Percentiles rank a stretch among this genome's conserved stretches.
These are phyloP conservation scores for Wickerhamomyces sp. DNA, from an alignment of 1,139 yeast genomes.

Conservation along the genomic window DNA sequence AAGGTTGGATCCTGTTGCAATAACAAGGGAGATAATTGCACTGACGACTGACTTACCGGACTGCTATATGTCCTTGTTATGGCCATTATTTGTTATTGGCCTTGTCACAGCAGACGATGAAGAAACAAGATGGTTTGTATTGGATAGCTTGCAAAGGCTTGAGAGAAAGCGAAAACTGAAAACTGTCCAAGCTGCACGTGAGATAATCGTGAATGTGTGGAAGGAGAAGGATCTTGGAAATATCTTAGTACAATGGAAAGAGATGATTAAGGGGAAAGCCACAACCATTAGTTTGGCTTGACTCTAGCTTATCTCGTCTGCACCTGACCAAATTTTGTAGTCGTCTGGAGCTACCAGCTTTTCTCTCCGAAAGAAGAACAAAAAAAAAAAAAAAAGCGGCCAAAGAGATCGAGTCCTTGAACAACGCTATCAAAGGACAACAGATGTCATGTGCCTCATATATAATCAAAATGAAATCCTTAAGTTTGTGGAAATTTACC, in stretches of 20 bases:
- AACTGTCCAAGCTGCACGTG: conserved; percentile 32
- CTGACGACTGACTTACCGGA: conserved; percentile 25
- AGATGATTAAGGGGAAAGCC: conserved; percentile 31
- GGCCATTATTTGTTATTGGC: conserved; percentile 37
- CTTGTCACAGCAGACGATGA: conserved; percentile 29
- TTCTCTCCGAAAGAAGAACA: background rate
- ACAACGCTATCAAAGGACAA: too few species aligned
- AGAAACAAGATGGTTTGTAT: conserved; percentile 33
- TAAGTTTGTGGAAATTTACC: too few species aligned
- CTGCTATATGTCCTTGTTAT: conserved; percentile 31
- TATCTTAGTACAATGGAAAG: conserved; percentile 30
- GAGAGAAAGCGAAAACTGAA: conserved; percentile 32
- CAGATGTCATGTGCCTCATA: too few species aligned
- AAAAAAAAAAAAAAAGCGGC: background rate
- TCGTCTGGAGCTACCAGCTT: conserved; percentile 7
- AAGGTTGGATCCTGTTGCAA: conserved; percentile 11
- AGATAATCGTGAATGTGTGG: conserved; percentile 33
- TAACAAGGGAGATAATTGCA: conserved; percentile 22
- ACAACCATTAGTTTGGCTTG: conserved; percentile 34
- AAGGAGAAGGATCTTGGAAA: conserved; percentile 32
- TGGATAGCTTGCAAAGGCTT: conserved; percentile 29
- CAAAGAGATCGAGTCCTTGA: background rate
- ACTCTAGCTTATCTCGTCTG: conserved; percentile 9
- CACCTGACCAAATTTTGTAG: conserved; percentile 2
- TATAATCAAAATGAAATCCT: too few species aligned